Evolutionary conservation across 805 yeast genomes (phyloP).

Genomic region (Torulaspora gathmanii): DNA sequence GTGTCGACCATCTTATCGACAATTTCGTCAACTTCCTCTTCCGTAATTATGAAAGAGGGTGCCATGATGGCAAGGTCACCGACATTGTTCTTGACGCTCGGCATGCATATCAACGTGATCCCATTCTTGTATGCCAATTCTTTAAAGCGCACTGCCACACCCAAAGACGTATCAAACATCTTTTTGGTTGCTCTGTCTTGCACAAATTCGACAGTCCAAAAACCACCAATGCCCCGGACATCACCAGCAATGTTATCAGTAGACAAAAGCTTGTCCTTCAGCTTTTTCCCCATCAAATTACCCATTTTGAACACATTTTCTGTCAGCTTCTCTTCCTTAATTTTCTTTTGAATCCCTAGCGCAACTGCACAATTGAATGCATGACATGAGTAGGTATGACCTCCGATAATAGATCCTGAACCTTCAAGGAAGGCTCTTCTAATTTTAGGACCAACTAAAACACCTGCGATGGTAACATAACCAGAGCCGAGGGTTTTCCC

Average conservation of each 20-base stretch:
- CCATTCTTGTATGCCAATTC: constrained; percentile 42
- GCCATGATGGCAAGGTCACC: constrained; percentile 39
- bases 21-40: constrained; percentile 42
- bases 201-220: constrained; percentile 55
- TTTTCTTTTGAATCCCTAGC: constrained; percentile 44
- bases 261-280: constrained; percentile 33
- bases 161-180: constrained; percentile 38
- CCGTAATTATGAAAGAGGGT: constrained; percentile 43
- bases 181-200: constrained; percentile 49
- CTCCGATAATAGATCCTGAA: constrained; percentile 41
- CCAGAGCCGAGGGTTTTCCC: constrained; percentile 51
- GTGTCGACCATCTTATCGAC: constrained; percentile 39
- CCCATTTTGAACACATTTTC: constrained; percentile 45
- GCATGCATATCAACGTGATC: constrained; percentile 44
- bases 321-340: constrained; percentile 34
- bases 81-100: constrained; percentile 42
- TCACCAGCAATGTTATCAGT: constrained; percentile 47
- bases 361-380: constrained; percentile 46
- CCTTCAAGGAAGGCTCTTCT: constrained; percentile 38
- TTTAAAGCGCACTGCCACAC: constrained; percentile 37
- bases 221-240: constrained; percentile 59
- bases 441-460: constrained; percentile 41
- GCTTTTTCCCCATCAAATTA: constrained; percentile 37
- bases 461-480: constrained; percentile 46
- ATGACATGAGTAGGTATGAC: constrained; percentile 48